Evolutionary conservation across 768 basidiomycete species (phyloP).

Genomic region (Fistulinella prunicolor): DNA sequence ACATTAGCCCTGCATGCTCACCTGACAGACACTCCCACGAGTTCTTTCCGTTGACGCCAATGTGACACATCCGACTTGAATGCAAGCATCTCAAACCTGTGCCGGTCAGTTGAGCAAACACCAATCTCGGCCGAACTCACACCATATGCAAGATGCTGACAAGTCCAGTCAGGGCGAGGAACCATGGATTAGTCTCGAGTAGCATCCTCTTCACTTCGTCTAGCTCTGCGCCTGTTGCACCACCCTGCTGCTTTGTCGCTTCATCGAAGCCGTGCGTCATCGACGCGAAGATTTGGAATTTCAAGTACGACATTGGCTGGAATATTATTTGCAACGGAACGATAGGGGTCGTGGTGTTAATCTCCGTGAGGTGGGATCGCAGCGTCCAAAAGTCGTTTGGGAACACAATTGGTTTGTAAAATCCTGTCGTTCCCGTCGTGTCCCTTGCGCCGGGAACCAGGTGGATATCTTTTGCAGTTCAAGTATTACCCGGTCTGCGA

Average conservation of each 20-base stretch:
- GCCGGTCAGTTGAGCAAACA: slow-evolving; percentile 9
- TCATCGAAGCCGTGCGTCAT: slow-evolving; percentile 88
- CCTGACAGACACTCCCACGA: slow-evolving; percentile 94
- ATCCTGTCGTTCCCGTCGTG: slow-evolving; percentile 58
- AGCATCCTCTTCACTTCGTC: slow-evolving; percentile 97
- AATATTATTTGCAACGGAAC: slow-evolving; percentile 82
- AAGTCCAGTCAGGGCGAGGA: slow-evolving; percentile 77
- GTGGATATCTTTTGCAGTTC: slow-evolving; percentile 52
- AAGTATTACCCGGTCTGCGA: slow-evolving; percentile 3
- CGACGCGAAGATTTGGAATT: slow-evolving; percentile 83
- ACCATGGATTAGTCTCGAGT: slow-evolving; percentile 83
- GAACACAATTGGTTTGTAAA: slow-evolving; percentile 86
- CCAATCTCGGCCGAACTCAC: slow-evolving; percentile 43
- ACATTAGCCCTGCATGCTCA: slow-evolving; percentile 32
- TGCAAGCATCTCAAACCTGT: slow-evolving; percentile 90
- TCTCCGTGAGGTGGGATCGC: slow-evolving; percentile 74
- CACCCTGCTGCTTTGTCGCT: slow-evolving; percentile 73
- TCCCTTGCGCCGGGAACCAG: slow-evolving; percentile 61
- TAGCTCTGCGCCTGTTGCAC: slow-evolving; percentile 62
- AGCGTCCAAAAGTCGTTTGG: slow-evolving; percentile 96
- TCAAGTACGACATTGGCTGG: slow-evolving; percentile 81
- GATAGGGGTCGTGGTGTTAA: slow-evolving; percentile 77
- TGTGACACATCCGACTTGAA: slow-evolving; percentile 95
- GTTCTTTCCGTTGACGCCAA: slow-evolving; percentile 92
- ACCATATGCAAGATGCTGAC: slow-evolving; percentile 88